Base-by-base conservation (phyloP, 2,329 filamentous ascomycete genomes). In the Aspergillus sp. region DNA sequence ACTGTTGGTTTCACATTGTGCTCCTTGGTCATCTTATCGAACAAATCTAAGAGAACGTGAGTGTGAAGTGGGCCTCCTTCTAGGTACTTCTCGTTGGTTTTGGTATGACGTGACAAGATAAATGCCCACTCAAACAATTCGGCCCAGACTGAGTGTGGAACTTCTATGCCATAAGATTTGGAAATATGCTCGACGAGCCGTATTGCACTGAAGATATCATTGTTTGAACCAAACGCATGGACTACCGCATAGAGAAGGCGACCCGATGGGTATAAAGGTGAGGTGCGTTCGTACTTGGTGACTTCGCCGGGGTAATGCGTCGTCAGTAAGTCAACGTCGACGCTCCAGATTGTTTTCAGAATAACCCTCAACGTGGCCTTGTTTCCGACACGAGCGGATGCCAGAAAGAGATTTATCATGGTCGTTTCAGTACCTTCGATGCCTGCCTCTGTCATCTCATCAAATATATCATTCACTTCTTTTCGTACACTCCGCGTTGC, bases 71-170 rank as follows among this genome's bases (percentile, higher is more conserved):
- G 45, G 72, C 75, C 11, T 30, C 27, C 27, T 30, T 30, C 8
- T 30, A 30, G 8, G 4, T 11, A 11, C 3, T 30, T 30, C 1
- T 30, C 8, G 27, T 30, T 30, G 27, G 8, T 30, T 4, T 30
- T 30, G 27, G 27, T 30, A 30, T 9, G 27, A 11, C 75, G 70
- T 3, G 80, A 77, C 41, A 86, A 78, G 9, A 89, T 76, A 65
- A 85, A 88, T 0, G 87, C 82, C 83, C 88, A 90, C 59, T 85
- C 79, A 15, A 93, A 77, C 2, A 93, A 73, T 54, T 87, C 83
- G 7, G 80, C 79, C 90, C 90, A 93, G 17, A 86, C 79, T 5
- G 79, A 68, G 6, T 69, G 65, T 0, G 84, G 74, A 39, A 93
- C 84, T 1, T 76, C 61, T 22, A 93, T 74, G 1, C 75, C 61